Conservation (phyloP, 2,329 filamentous ascomycete species). For the Metarhizium anisopliae region DNA sequence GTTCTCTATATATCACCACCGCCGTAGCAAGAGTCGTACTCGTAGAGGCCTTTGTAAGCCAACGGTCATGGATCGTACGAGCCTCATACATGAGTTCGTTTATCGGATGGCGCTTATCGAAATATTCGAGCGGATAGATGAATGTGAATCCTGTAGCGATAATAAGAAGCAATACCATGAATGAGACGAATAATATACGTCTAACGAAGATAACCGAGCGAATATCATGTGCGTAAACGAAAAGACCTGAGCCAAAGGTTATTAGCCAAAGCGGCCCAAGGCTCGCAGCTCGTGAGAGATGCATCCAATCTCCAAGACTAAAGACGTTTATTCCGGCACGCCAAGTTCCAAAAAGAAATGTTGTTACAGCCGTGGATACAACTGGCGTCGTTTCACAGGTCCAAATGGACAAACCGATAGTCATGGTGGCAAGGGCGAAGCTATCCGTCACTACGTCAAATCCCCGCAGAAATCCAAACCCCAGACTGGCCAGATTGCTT, state of each 20-base stretch:
- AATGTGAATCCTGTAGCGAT: slow-evolving; percentile 27
- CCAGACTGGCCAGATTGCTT: slow-evolving; percentile 13
- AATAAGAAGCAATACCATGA: slow-evolving; percentile 29
- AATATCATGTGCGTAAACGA: slow-evolving; percentile 34
- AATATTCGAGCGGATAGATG: slow-evolving; percentile 19
- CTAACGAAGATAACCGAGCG: slow-evolving; percentile 33
- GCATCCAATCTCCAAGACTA: slow-evolving; percentile 35
- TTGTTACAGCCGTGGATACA: slow-evolving; percentile 31
- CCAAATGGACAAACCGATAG: slow-evolving; percentile 36
- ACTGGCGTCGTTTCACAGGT: slow-evolving; percentile 37
- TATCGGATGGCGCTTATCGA: slow-evolving; percentile 33
- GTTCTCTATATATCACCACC: slow-evolving; percentile 38
- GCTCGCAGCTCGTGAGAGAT: slow-evolving; percentile 26
- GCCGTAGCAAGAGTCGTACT: slow-evolving; percentile 40
- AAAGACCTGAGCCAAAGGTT: slow-evolving; percentile 30
- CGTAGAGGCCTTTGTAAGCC: slow-evolving; percentile 36
- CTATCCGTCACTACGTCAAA: slow-evolving; percentile 42
- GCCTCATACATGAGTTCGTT: slow-evolving; percentile 39
- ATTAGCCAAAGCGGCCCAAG: slow-evolving; percentile 30
- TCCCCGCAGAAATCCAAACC: slow-evolving; percentile 35
- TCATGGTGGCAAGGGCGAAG: slow-evolving; percentile 32
- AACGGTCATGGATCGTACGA: slow-evolving; percentile 38
- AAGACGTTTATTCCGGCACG: slow-evolving; percentile 26
- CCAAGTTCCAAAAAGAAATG: slow-evolving; percentile 31
- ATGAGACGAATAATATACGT: slow-evolving; percentile 28